Percentiles rank a stretch among this genome's conserved stretches.
These are phyloP conservation scores for Fusarium sambucinum DNA, from an alignment of 2,329 filamentous ascomycete species.

Conservation along the genomic window DNA sequence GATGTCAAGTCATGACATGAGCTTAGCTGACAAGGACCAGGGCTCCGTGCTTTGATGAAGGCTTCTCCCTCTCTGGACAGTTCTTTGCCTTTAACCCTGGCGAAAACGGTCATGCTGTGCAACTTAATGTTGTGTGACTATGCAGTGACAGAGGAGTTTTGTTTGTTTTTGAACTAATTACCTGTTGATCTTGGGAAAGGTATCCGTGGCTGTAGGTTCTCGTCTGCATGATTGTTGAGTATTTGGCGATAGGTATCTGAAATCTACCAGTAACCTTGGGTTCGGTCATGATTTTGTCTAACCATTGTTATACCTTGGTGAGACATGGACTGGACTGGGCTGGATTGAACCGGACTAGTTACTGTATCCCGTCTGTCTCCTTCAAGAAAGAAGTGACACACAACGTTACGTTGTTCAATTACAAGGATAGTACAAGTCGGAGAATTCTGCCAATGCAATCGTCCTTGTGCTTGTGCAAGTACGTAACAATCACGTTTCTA, in stretches of 20 bases:
- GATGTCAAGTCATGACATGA: conserved; percentile 3
- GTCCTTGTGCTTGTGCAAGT: conserved; percentile 42
- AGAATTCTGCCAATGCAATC: conserved; percentile 45
- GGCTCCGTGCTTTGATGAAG: conserved; percentile 6
- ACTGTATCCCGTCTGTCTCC: conserved; percentile 11
- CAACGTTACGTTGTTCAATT: conserved; percentile 34
- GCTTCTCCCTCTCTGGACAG: not conserved
- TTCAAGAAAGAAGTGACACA: conserved; percentile 14
- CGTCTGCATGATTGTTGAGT: not conserved
- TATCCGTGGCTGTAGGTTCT: not conserved
- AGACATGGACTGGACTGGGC: not conserved
- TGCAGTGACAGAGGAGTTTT: conserved; percentile 2
- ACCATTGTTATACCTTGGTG: not conserved
- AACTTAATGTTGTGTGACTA: conserved; percentile 18
- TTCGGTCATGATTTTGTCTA: not conserved
- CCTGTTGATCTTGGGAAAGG: conserved; percentile 12
- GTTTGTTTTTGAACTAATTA: conserved; percentile 4
- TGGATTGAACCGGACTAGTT: not conserved
- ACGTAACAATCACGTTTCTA: conserved; percentile 30
- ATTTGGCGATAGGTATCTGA: not conserved
- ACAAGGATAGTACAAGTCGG: conserved; percentile 41
- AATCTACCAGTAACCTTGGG: not conserved
- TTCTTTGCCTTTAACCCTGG: conserved; percentile 2
- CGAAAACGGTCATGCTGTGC: conserved; percentile 22
- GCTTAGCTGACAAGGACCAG: conserved; percentile 8